Percentiles rank a stretch among this genome's conserved stretches.
These are phyloP conservation scores for Boletus subcaerulescens DNA, from an alignment of 768 basidiomycete species.

Conservation along the genomic window DNA sequence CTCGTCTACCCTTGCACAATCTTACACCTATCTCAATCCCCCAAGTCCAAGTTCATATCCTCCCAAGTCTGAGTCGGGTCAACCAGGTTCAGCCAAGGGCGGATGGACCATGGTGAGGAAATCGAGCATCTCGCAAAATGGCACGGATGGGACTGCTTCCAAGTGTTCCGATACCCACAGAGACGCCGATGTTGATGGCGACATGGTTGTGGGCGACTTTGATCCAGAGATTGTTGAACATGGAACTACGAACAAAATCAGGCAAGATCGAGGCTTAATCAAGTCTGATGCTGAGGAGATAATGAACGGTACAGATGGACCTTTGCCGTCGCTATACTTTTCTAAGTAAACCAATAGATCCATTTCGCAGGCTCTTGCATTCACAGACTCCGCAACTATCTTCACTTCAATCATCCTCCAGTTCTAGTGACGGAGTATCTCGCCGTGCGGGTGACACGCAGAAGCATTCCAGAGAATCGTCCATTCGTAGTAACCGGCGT, in stretches of 20 bases:
- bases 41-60: constrained; percentile 78
- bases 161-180: constrained; percentile 28
- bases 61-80: constrained; percentile 44
- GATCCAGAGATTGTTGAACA: constrained; percentile 52
- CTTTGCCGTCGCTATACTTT: constrained; percentile 15
- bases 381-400: constrained; percentile 15
- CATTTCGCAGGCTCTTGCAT: constrained; percentile 51
- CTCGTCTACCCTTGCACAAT: constrained; percentile 69
- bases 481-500: constrained; percentile 73
- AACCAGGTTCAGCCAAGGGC: constrained; percentile 44
- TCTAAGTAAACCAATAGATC: constrained; percentile 47
- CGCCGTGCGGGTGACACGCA: constrained; percentile 39
- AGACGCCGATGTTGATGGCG: constrained; percentile 70
- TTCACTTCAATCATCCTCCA: constrained; percentile 1
- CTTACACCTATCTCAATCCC: constrained; percentile 75
- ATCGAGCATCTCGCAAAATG: constrained; percentile 28
- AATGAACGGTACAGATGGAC: constrained; percentile 57
- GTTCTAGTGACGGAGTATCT: constrained; percentile 9
- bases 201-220: constrained; percentile 75
- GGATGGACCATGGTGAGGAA: constrained; percentile 79
- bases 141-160: constrained; percentile 22
- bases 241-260: constrained; percentile 37
- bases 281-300: constrained; percentile 72
- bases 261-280: constrained; percentile 47
- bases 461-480: constrained; percentile 68